Evolutionary conservation across 441 rosid genomes (phyloP).

Genomic region (Aleurites moluccanus): DNA sequence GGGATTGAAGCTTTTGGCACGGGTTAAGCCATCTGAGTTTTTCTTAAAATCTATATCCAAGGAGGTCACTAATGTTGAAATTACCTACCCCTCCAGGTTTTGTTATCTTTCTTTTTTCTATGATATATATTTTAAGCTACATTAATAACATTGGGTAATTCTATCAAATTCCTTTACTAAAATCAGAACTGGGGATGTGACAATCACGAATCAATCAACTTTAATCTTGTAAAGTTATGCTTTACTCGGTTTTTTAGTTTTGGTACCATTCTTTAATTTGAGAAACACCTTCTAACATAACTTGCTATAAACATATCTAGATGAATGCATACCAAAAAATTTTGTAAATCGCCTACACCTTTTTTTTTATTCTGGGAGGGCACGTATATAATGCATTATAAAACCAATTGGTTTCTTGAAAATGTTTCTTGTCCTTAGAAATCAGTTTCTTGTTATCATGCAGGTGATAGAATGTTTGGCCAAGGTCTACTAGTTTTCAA

Average conservation of each 20-base stretch:
- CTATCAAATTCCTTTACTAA: background rate
- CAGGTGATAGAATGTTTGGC: no score
- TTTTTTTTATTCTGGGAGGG: no score
- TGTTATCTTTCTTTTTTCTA: constrained; percentile 9
- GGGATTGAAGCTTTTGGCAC: constrained; percentile 79
- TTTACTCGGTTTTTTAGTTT: background rate
- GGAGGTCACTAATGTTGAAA: constrained; percentile 67
- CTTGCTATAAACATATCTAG: no score
- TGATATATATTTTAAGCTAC: background rate
- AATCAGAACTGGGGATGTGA: background rate
- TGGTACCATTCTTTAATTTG: background rate
- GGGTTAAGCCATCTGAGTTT: constrained; percentile 91
- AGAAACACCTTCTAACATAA: background rate
- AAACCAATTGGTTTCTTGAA: no score
- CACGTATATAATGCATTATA: no score
- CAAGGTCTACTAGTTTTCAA: no score
- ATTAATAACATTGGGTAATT: background rate
- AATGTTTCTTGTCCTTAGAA: no score
- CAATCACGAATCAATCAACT: no score
- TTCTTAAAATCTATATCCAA: constrained; percentile 85
- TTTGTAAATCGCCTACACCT: no score
- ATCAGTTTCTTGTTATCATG: no score
- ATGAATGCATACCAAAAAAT: no score
- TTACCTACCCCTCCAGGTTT: constrained; percentile 78
- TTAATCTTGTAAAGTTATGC: background rate